Evolutionary conservation across 2,329 filamentous ascomycete species (phyloP).

Genomic region (Ophiosphaerella narmari): DNA sequence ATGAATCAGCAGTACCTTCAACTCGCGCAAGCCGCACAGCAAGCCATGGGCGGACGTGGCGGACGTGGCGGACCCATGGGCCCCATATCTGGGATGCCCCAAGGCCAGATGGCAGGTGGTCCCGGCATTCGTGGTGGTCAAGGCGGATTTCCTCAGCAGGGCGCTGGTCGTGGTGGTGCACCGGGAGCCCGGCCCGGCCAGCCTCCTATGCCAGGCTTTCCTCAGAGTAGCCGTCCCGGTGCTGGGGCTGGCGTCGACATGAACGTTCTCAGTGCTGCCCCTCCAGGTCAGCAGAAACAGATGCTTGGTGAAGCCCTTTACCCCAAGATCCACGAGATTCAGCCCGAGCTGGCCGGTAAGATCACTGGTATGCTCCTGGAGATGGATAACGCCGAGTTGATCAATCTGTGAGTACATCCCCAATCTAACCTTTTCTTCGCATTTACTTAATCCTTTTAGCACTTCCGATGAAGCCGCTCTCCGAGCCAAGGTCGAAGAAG

Average conservation of each 20-base stretch:
- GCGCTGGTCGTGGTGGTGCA: constrained; percentile 38
- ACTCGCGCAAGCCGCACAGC: constrained; percentile 73
- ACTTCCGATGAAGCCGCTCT: constrained; percentile 89
- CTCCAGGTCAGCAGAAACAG: constrained; percentile 89
- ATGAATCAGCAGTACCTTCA: constrained; percentile 80
- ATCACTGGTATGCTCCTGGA: constrained; percentile 99
- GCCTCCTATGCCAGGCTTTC: constrained; percentile 37
- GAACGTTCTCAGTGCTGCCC: constrained; percentile 56
- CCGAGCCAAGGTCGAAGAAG: constrained; percentile 95
- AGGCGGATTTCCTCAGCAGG: constrained; percentile 41
- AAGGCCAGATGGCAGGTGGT: constrained; percentile 65
- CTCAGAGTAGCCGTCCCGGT: constrained; percentile 35
- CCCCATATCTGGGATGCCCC: constrained; percentile 70
- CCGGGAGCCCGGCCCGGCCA: constrained; percentile 40
- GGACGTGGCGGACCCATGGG: constrained; percentile 63
- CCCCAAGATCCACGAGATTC: constrained; percentile 95
- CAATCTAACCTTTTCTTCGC: neutral
- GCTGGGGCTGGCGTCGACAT: constrained; percentile 53
- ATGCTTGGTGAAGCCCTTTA: constrained; percentile 97
- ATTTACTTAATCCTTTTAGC: constrained; percentile 55
- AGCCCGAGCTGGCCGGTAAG: constrained; percentile 96
- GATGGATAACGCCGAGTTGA: constrained; percentile 95
- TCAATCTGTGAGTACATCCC: constrained; percentile 82
- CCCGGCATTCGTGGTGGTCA: constrained; percentile 50
- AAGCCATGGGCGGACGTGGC: constrained; percentile 60